Base-by-base conservation (phyloP, 352 stramenopile genomes). In the Globisporangium abappressorium region DNA sequence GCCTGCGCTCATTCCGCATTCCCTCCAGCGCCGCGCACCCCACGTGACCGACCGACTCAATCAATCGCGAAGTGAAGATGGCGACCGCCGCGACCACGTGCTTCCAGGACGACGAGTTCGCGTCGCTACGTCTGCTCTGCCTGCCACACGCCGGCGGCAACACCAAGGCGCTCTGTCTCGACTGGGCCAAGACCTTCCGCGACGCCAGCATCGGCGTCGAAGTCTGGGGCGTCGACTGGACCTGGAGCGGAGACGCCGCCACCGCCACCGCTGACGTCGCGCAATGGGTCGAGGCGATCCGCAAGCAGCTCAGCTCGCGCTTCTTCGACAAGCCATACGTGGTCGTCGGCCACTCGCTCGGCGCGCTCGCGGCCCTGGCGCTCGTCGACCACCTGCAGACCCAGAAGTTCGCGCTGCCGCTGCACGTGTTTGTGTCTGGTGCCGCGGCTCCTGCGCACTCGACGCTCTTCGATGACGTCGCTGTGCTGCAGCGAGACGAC, bases 311-410 rank as follows among this genome's bases (percentile, higher is more conserved):
- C 22, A 71, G 61, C 60, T 68, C 67, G 57, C 74, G 76, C 47
- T 93, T 93, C 72, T 91, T 93, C 62, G 81, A 87, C 68, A 93
- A 93, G 68, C 82, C 77, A 0, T 93, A 87, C 65, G 81, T 87
- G 41, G 59, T 93, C 30, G 46, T 87, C 28, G 85, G 85, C 59
- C 85, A 93, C 72, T 90, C 81, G 67, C 71, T 93, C 12, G 85
- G 85, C n/a, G 82, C 85, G 43, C 66, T 90, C 26, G 71, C 79
- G 49, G 80, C 80, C 47, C 70, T 93, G 12, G 81, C 77, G 38
- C 71, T 93, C 41, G 70, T 82, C 69, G 72, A 76, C 36, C 69
- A 74, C 66, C 75, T 93, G 12, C 69, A 83, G 14, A 59, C 70
- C 18, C 71, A 72, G 43, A 57, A 77, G 34, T 90, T 89, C 57